Percentiles rank a stretch among this genome's conserved stretches.
phyloP scores from a whole-genome alignment of 495 filamentous ascomycete species.

The Penicillium paradoxum region DNA sequence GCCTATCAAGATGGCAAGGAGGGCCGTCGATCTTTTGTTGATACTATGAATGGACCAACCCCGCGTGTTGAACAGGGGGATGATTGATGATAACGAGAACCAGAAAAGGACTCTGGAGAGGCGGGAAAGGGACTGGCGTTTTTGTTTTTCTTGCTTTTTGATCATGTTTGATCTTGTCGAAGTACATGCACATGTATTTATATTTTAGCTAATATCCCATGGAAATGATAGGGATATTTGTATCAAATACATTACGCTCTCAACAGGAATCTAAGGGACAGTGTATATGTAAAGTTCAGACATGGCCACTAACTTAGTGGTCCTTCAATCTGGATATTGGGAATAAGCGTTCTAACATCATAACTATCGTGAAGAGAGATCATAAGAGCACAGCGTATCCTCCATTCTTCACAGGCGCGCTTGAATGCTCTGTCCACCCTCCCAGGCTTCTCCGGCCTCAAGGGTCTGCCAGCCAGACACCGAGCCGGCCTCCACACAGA shows the following conservation, averaged over 20 bases:
- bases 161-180: neutral
- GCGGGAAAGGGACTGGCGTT: no score
- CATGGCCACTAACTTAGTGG: neutral
- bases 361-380: slow-evolving; percentile 8
- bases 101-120: neutral
- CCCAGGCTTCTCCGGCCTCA: slow-evolving; percentile 82
- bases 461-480: slow-evolving; percentile 77
- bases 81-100: slow-evolving; percentile 4
- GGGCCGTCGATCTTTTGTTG: slow-evolving; percentile 22
- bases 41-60: slow-evolving; percentile 7
- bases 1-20: slow-evolving; percentile 22
- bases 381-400: neutral
- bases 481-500: slow-evolving; percentile 87
- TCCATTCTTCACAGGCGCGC: slow-evolving; percentile 21
- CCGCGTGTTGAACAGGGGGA: slow-evolving; percentile 8
- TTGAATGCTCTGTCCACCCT: slow-evolving; percentile 76
- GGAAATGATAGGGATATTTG: neutral
- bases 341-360: slow-evolving; percentile 14
- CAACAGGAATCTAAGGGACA: neutral
- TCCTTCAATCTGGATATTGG: slow-evolving; percentile 6
- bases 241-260: neutral
- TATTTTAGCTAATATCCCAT: neutral
- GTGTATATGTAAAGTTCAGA: neutral
- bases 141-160: no score
- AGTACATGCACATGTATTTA: neutral